These are phyloP conservation scores for Wallacemonas sp. DNA, from an alignment of 208 protist genomes.

Conservation along the genomic window DNA sequence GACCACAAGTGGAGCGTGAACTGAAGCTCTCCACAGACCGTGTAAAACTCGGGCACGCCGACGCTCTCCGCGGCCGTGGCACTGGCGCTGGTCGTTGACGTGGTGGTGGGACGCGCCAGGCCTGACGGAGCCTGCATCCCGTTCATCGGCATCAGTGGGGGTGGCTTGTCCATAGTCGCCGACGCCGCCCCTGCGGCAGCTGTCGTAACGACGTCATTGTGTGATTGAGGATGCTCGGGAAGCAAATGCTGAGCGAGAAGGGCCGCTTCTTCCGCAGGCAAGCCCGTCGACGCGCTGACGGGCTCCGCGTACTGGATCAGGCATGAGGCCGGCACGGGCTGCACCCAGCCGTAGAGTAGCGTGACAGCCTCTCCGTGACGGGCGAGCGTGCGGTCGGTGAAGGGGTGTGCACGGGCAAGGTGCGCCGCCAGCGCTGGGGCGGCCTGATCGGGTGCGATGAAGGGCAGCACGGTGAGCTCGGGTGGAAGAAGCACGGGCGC, in stretches of 20 bases:
- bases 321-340: slow-evolving; percentile 24
- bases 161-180: too few species aligned
- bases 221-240: neutral
- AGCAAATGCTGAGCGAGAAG: neutral
- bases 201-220: too few species aligned
- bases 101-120: too few species aligned
- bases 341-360: slow-evolving; percentile 43
- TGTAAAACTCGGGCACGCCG: neutral
- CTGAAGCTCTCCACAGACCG: neutral
- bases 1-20: slow-evolving; percentile 20
- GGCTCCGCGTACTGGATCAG: slow-evolving; percentile 11
- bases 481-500: neutral
- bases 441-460: neutral
- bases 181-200: too few species aligned
- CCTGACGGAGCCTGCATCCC: too few species aligned
- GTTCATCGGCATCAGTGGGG: too few species aligned
- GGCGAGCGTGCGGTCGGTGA: slow-evolving; percentile 1
- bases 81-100: too few species aligned
- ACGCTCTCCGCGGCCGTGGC: too few species aligned
- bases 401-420: slow-evolving; percentile 1
- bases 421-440: slow-evolving; percentile 3
- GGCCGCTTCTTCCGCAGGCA: slow-evolving; percentile 1
- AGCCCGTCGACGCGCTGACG: neutral
- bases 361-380: neutral
- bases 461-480: neutral